phyloP scores from a whole-genome alignment of 371 early-diverging fungal genomes.

The Saksenaea oblongispora region DNA sequence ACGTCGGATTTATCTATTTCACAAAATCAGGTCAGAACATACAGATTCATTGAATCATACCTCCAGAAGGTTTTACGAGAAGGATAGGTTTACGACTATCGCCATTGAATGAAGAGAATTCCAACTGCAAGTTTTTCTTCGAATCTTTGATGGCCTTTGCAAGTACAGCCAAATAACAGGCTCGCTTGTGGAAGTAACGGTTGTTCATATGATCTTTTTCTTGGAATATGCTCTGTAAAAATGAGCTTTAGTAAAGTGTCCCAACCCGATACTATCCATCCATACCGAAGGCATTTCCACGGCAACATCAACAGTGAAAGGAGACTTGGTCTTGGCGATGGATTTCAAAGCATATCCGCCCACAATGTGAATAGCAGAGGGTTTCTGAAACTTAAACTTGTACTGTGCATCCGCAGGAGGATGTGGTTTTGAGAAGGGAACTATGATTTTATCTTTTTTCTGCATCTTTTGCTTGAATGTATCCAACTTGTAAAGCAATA shows the following conservation, averaged over 20 bases:
- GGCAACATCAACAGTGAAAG: conserved; percentile 86
- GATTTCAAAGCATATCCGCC: conserved; percentile 90
- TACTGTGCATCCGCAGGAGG: conserved; percentile 72
- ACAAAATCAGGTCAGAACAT: neutral
- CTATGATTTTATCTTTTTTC: conserved; percentile 53
- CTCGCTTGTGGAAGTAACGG: conserved; percentile 94
- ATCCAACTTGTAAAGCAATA: conserved; percentile 32
- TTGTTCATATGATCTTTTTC: conserved; percentile 94
- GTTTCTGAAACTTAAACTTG: conserved; percentile 77
- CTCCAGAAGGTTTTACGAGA: conserved; percentile 57
- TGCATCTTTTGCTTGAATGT: conserved; percentile 48
- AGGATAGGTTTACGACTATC: conserved; percentile 82
- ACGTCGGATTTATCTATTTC: conserved; percentile 53
- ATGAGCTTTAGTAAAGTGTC: neutral
- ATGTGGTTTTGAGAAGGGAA: conserved; percentile 77
- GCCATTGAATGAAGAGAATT: conserved; percentile 64
- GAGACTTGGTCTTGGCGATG: conserved; percentile 57
- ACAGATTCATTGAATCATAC: conserved; percentile 21
- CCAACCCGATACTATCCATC: neutral
- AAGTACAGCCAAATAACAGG: conserved; percentile 83
- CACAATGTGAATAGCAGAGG: conserved; percentile 77
- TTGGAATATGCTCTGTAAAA: conserved; percentile 65
- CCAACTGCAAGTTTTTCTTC: conserved; percentile 57
- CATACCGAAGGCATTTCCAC: conserved; percentile 88
- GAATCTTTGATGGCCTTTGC: conserved; percentile 53